Base-by-base conservation (phyloP, 148 eudicot species). In the Arctostaphylos glauca region DNA sequence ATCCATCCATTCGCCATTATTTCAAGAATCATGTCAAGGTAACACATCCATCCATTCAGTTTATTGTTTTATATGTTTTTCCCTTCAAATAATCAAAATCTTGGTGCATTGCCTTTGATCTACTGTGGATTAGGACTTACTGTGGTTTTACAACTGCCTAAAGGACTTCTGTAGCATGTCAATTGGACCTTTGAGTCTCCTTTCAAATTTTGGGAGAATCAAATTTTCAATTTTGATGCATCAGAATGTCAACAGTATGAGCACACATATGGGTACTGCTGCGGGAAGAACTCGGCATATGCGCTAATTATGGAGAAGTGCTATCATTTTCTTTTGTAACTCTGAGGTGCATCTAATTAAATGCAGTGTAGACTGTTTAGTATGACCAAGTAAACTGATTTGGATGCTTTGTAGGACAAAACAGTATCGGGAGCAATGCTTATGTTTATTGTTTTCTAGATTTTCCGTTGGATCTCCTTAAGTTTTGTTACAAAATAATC, bases 11-110 rank as follows among this genome's bases (percentile, higher is more conserved):
- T 77, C 93, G 96, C 38, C 90, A 78, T 49, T 96, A 94, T 87
- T 96, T 94, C 89, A 96, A 96, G 85, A 88, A 83, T 87, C 95
- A 93, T 83, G 80, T 96, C 82, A 96, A 96, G 99, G 99, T 96
- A 87, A 75, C 60, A 43, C 81, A 44, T 47, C 55, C 71, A 25
- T 72, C 21, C 31, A 43, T 66, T 43, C 13, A 0, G 10, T 73
- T 23, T 70, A 9, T 62, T 3, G 10, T 16, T 80, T 16, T 80
- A 7, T 67, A 38, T 8, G 15, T 38, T 80, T 19, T 46, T 10
- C 80, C 19, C 55, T 10, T 64, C 4, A 16, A 78, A n/a, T 4
- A 43, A 78, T 73, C 2, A 48, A 15, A 49, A 8, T 38, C 54
- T 31, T 9, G 10, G 31, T 13, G 7, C 15, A 5, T 46, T 50